Percentiles rank a stretch among this genome's conserved stretches.
phyloP scores from a whole-genome alignment of 2,329 filamentous ascomycete species.

The Cercospora sp. region DNA sequence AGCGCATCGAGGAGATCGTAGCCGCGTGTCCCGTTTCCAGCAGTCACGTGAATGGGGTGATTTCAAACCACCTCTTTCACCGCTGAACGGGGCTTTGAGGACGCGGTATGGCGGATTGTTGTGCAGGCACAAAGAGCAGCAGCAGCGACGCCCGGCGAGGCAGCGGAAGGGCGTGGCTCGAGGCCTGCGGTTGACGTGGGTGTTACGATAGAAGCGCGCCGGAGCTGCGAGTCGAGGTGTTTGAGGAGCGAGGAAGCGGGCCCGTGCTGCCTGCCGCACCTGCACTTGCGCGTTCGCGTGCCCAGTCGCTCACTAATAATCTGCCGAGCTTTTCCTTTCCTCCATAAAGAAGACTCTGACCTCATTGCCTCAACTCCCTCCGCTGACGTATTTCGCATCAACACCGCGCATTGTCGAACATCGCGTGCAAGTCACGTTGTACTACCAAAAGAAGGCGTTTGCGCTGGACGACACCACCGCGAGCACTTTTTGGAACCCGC shows the following conservation, averaged over 20 bases:
- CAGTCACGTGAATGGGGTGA: not conserved
- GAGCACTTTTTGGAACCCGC: not conserved
- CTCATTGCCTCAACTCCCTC: constrained; percentile 6
- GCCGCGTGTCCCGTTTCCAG: not conserved
- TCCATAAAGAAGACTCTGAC: constrained; percentile 8
- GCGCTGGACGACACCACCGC: not conserved
- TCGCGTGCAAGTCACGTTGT: constrained; percentile 15
- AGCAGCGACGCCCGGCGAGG: not conserved
- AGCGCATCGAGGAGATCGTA: constrained; percentile 1
- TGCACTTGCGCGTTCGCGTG: constrained; percentile 5
- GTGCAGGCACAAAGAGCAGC: not conserved
- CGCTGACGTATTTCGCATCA: constrained; percentile 13
- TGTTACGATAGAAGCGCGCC: not conserved
- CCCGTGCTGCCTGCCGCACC: not conserved
- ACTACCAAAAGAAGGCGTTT: constrained; percentile 7
- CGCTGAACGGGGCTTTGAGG: not conserved
- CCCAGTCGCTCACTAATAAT: constrained; percentile 3
- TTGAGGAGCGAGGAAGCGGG: not conserved
- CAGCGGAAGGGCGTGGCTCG: not conserved
- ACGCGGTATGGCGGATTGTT: not conserved
- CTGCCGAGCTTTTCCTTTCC: constrained; percentile 10
- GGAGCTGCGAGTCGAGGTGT: not conserved
- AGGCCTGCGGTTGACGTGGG: not conserved
- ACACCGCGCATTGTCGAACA: constrained; percentile 8
- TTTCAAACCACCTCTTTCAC: not conserved